Evolutionary conservation across 495 filamentous ascomycete species (phyloP).

Genomic region (Glonium stellatum): DNA sequence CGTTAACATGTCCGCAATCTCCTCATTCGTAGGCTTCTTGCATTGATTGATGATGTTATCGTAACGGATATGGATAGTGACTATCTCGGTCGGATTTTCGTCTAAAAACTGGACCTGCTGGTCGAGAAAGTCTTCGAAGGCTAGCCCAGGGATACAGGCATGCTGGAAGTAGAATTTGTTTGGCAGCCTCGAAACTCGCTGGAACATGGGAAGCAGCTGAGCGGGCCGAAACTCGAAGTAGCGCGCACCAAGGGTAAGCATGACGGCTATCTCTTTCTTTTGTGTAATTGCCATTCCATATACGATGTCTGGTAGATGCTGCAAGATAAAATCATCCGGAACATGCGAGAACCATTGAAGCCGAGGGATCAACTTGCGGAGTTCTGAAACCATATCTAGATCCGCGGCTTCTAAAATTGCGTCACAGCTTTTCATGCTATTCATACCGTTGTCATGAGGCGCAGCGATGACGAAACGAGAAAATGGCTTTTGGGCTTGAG

Average conservation of each 20-base stretch:
- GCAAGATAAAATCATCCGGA: slow-evolving; percentile 31
- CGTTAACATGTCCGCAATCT: slow-evolving; percentile 38
- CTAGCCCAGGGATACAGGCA: slow-evolving; percentile 45
- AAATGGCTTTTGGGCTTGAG: slow-evolving; percentile 39
- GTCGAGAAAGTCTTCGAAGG: slow-evolving; percentile 42
- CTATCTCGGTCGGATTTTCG: slow-evolving; percentile 42
- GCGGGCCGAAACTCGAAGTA: slow-evolving; percentile 51
- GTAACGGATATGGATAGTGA: slow-evolving; percentile 45
- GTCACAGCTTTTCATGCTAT: slow-evolving; percentile 42
- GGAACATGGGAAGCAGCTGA: slow-evolving; percentile 37
- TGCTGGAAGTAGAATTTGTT: slow-evolving; percentile 47
- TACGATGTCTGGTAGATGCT: slow-evolving; percentile 43
- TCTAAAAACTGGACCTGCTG: slow-evolving; percentile 40
- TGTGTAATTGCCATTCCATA: slow-evolving; percentile 45
- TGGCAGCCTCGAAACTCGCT: slow-evolving; percentile 31
- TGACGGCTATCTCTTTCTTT: slow-evolving; percentile 41
- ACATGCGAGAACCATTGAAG: not conserved
- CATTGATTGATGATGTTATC: slow-evolving; percentile 43
- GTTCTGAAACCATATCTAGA: slow-evolving; percentile 33
- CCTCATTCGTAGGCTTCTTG: slow-evolving; percentile 36
- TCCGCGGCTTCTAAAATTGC: slow-evolving; percentile 34
- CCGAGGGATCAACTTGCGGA: slow-evolving; percentile 26
- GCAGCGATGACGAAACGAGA: slow-evolving; percentile 41
- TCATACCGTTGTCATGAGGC: slow-evolving; percentile 47
- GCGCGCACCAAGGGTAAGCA: slow-evolving; percentile 43